Percentiles rank a stretch among this genome's conserved stretches.
These are phyloP conservation scores for Blastocrithidia nonstop DNA, from an alignment of 208 protist genomes.

Conservation along the genomic window DNA sequence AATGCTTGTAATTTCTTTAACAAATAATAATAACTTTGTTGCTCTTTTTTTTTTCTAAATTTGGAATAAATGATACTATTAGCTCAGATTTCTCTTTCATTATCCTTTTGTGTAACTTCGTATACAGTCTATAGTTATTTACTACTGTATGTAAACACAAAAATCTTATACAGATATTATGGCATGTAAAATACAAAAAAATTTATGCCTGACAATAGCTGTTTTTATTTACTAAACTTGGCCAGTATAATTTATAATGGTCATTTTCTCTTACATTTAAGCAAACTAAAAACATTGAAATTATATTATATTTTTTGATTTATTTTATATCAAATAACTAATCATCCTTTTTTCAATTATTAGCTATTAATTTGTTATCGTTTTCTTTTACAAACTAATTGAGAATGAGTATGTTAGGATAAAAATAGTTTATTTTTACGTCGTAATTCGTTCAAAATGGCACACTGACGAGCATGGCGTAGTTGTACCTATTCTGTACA, in stretches of 20 bases:
- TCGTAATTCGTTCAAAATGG: constrained; percentile 31
- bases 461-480: constrained; percentile 24
- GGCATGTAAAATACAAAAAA: neutral
- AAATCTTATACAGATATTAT: neutral
- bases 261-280: neutral
- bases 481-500: constrained; percentile 27
- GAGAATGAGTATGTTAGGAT: constrained; percentile 4
- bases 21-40: neutral
- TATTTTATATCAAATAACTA: too few species aligned
- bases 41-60: neutral
- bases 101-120: too few species aligned
- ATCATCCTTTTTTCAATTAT: too few species aligned
- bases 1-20: too few species aligned
- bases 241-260: neutral
- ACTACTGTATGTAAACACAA: too few species aligned
- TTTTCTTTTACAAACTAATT: too few species aligned
- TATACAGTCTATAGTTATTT: too few species aligned
- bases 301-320: too few species aligned
- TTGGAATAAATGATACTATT: too few species aligned
- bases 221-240: neutral
- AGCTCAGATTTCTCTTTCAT: too few species aligned
- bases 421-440: constrained; percentile 51
- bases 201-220: constrained; percentile 4
- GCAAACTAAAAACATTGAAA: neutral
- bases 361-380: too few species aligned